Base-by-base conservation (phyloP, 768 basidiomycete species). In the Mycena galericulata region DNA sequence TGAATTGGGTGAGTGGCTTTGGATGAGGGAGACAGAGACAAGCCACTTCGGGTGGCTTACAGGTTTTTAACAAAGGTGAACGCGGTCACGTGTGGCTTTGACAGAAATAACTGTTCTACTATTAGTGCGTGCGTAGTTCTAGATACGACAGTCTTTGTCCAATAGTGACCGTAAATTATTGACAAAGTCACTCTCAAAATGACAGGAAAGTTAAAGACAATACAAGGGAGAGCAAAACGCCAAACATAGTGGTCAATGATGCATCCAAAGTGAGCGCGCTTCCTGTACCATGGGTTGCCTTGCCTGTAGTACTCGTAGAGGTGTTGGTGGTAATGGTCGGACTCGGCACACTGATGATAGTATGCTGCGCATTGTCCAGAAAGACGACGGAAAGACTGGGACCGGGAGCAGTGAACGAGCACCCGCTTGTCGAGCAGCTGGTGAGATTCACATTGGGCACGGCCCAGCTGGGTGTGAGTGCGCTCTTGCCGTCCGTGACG, bases 341-440 rank as follows among this genome's bases (percentile, higher is more conserved):
- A 17, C 27, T 20, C 45, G 45, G 56, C 20, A 36, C 30, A 10
- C 43, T 47, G 27, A 55, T 30, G 32, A 20, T 36, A 14, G 2
- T 22, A 8, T 40, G 36, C 49, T 72, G 70, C 20, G 63, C 40
- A 24, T 61, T 40, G 32, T 72, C 70, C 41, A 72, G 50, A 54
- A 86, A 85, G 22, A 88, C 82, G 22, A 88, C 80, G 1, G 87
- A 83, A 56, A 87, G 68, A n/a, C 83, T 85, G 15, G 86, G 83
- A 15, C 82, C 83, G 20, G 85, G 86, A 2, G 87, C 85, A 46
- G 79, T 77, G 41, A 88, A 75, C 0, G 80, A 78, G 72, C 87
- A 88, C 3, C 86, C 86, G 30, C 77, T 77, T 3, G 24, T 47
- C 1, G 77, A 72, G 69, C 87, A 88, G 56, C 81, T 77, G 18